Base-by-base conservation (phyloP, 2,329 filamentous ascomycete genomes). In the Huntiella moniliformis region DNA sequence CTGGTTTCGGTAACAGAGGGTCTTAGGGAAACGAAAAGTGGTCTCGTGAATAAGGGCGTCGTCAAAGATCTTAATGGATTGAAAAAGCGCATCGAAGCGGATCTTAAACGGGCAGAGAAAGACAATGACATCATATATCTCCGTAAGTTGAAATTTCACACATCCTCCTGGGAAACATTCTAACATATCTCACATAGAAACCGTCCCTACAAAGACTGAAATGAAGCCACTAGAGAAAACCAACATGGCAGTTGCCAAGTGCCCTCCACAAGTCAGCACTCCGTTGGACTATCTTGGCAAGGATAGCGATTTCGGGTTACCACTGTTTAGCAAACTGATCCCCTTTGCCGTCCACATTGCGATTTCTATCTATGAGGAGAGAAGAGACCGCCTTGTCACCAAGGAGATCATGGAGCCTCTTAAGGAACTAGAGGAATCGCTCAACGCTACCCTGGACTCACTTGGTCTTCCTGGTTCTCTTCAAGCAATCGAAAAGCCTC, bases 121-220 rank as follows among this genome's bases (percentile, higher is more conserved):
- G 91, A 98, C 57, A 98, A 98, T 53, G 88, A 98, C 58, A 69
- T 93, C 54, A 95, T 98, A 12, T 98, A 95, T 58, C 66, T 96
- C 2, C 74, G 79, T 79, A 63, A 53, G 71, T 17, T 33, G 4
- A 3, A 8, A 28, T n/a, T 11, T 41, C 18, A 28, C 1, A 18
- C 17, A 40, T n/a, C 6, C 11, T 11, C 10, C 5, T 8, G 7
- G 15, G 12, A 36, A 7, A 36, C 3, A 36, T 11, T n/a, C 5
- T n/a, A 36, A 36, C 12, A 17, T 28, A 38, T 41, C 34, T 12
- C 18, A 36, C 64, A 74, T 53, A 73, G 71, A 82, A 44, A 71
- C 81, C 1, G 85, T 96, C 1, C 85, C 88, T 2, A 76, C 85
- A 8, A 95, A 95, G 56, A 76, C 84, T 3, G 87, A 95, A 56